Conservation (phyloP, 139 green algal genomes). For the Ettlia oleoabundans region DNA sequence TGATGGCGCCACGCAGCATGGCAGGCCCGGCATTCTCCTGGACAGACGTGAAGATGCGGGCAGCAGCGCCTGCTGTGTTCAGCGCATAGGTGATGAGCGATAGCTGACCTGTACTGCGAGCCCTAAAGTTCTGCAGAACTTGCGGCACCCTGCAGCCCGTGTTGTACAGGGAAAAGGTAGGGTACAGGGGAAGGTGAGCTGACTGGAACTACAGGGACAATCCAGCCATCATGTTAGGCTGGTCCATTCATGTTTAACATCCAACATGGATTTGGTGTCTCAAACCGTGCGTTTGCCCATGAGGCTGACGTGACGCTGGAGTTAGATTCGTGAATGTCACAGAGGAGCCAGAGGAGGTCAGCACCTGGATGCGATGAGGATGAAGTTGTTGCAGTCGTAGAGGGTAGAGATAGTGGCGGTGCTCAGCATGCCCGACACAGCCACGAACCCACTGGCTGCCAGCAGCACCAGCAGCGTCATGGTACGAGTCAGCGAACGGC, state of each 20-base stretch:
- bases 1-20: constrained; percentile 75
- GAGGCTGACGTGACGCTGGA: too few species aligned
- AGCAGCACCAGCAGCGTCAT: constrained; percentile 18
- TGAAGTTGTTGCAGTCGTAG: constrained; percentile 75
- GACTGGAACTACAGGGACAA: neutral
- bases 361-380: constrained; percentile 63
- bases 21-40: constrained; percentile 67
- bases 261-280: neutral
- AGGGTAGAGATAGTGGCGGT: constrained; percentile 36
- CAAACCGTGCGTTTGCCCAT: neutral
- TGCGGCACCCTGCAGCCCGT: constrained; percentile 69
- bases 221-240: neutral
- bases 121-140: constrained; percentile 36
- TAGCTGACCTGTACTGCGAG: constrained; percentile 73
- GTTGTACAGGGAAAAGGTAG: neutral
- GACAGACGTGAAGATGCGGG: constrained; percentile 78
- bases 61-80: constrained; percentile 68
- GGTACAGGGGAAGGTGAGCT: neutral
- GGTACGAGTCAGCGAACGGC: constrained; percentile 17
- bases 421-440: constrained; percentile 48
- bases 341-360: neutral
- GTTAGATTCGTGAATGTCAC: too few species aligned
- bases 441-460: neutral
- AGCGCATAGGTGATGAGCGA: constrained; percentile 69
- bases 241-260: neutral